phyloP scores from a whole-genome alignment of 129 eudicot genomes.

The Helianthus annuus region DNA sequence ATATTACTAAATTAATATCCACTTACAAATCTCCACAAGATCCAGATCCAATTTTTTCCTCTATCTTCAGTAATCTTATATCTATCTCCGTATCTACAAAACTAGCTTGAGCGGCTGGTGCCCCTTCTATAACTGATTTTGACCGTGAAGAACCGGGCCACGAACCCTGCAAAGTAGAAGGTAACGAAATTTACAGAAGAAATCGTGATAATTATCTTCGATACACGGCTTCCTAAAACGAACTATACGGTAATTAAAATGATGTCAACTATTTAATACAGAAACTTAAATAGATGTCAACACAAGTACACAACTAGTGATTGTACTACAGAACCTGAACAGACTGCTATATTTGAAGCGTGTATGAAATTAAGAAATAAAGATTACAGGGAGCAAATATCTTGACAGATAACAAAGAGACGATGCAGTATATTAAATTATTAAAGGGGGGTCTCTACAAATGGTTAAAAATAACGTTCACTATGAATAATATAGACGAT shows the following conservation, averaged over 20 bases:
- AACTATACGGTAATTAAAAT: background rate
- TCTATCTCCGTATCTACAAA: conserved; percentile 67
- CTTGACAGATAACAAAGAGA: background rate
- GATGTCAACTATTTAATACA: background rate
- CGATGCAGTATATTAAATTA: background rate
- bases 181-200: conserved; percentile 9
- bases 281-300: background rate
- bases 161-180: background rate
- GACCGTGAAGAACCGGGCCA: conserved; percentile 45
- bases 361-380: background rate
- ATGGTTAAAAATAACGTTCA: conserved; percentile 1
- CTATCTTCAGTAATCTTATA: conserved; percentile 54
- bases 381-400: conserved; percentile 3
- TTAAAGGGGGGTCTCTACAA: background rate
- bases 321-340: background rate
- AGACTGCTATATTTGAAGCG: background rate
- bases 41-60: conserved; percentile 66
- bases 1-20: background rate
- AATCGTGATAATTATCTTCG: background rate
- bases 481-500: background rate
- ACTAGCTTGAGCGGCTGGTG: conserved; percentile 36
- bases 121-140: conserved; percentile 43
- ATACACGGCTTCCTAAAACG: background rate
- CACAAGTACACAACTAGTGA: background rate
- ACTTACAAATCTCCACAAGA: conserved; percentile 55